These are phyloP conservation scores for Apiotrichum domesticum DNA, from an alignment of 1,284 basidiomycete genomes.

Conservation along the genomic window DNA sequence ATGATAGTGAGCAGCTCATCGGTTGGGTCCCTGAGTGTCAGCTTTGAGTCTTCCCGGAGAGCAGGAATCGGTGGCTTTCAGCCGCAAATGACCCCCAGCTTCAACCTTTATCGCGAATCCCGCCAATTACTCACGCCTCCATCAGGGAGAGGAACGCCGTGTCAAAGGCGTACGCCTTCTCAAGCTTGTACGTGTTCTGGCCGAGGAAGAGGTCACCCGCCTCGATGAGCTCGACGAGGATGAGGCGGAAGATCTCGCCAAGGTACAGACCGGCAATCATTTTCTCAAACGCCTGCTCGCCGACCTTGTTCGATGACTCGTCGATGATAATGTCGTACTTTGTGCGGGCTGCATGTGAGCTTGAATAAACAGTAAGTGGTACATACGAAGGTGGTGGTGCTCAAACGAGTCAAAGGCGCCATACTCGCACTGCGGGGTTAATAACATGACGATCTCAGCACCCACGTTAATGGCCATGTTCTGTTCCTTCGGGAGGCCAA, in stretches of 20 bases:
- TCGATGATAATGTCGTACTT: slow-evolving; percentile 93
- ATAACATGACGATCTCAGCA: background rate
- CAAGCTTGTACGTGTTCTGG: slow-evolving; percentile 96
- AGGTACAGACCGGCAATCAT: slow-evolving; percentile 96
- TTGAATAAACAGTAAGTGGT: background rate
- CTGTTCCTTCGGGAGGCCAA: slow-evolving; percentile 62
- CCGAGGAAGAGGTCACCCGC: slow-evolving; percentile 94
- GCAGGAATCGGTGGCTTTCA: no score
- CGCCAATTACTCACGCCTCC: slow-evolving; percentile 55
- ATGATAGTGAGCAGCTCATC: slow-evolving; percentile 94
- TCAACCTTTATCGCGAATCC: background rate
- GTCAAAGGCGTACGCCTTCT: slow-evolving; percentile 86
- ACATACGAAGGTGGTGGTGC: slow-evolving; percentile 74
- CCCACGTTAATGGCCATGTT: slow-evolving; percentile 91
- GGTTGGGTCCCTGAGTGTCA: slow-evolving; percentile 65
- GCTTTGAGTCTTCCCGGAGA: slow-evolving; percentile 49
- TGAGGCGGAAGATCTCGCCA: slow-evolving; percentile 89
- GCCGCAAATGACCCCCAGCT: no score
- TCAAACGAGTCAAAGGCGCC: slow-evolving; percentile 96
- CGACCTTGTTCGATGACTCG: slow-evolving; percentile 90
- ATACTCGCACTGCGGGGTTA: slow-evolving; percentile 50
- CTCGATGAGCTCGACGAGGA: slow-evolving; percentile 93
- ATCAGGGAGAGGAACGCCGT: slow-evolving; percentile 95
- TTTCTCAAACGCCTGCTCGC: slow-evolving; percentile 84
- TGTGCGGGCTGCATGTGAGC: slow-evolving; percentile 57